Evolutionary conservation across 108 stramenopile species (phyloP).

Genomic region (Cyclotella kingstonii): DNA sequence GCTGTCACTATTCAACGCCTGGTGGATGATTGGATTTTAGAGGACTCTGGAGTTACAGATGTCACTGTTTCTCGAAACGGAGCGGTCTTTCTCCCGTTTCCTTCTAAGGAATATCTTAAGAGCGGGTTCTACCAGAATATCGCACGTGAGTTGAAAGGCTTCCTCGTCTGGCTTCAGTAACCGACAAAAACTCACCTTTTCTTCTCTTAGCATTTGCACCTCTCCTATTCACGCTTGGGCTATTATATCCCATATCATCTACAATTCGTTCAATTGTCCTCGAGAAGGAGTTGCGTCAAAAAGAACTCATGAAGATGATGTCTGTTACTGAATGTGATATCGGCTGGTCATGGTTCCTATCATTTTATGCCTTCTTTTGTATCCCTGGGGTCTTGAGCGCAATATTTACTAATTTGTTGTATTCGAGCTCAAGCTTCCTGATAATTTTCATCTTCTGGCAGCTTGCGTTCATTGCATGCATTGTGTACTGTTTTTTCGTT

Average conservation of each 20-base stretch:
- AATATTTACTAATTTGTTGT: constrained; percentile 51
- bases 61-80: constrained; percentile 38
- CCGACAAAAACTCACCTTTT: background rate
- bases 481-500: constrained; percentile 59
- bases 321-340: constrained; percentile 65
- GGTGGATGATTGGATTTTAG: constrained; percentile 70
- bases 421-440: constrained; percentile 41
- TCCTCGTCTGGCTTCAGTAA: background rate
- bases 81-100: constrained; percentile 67
- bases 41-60: constrained; percentile 39
- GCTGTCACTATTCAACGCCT: constrained; percentile 68
- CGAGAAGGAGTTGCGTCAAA: constrained; percentile 80
- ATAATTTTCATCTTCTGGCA: constrained; percentile 71
- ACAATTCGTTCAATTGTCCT: constrained; percentile 58
- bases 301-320: constrained; percentile 92
- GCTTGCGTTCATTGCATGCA: constrained; percentile 32
- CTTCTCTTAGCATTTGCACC: constrained; percentile 18
- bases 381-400: constrained; percentile 47
- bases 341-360: constrained; percentile 68
- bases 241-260: constrained; percentile 69
- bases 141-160: constrained; percentile 7
- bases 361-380: constrained; percentile 57
- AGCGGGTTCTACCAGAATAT: constrained; percentile 62
- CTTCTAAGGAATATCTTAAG: constrained; percentile 48
- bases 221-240: constrained; percentile 53